phyloP scores from a whole-genome alignment of 2,329 filamentous ascomycete genomes.

The Aspergillus oerlinghausenensis region DNA sequence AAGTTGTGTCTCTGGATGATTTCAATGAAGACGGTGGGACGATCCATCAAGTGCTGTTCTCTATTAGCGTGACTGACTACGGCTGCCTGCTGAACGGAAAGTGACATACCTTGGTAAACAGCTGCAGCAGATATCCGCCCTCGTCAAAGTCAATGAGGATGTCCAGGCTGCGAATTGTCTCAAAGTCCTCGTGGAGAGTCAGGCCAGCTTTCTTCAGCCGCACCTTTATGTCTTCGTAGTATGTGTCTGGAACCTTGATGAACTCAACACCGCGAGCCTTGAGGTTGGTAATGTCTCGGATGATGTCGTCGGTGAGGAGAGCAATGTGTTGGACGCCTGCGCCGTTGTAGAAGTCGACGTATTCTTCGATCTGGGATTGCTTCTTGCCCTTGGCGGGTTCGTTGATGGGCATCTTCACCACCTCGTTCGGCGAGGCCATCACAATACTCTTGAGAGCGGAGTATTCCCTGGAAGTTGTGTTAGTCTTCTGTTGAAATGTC shows the following conservation, averaged over 20 bases:
- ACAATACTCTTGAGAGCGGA: constrained; percentile 83
- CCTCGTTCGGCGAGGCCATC: constrained; percentile 78
- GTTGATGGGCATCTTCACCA: constrained; percentile 98
- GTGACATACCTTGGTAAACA: constrained; percentile 62
- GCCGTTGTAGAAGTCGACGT: constrained; percentile 83
- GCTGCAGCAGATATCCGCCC: constrained; percentile 71
- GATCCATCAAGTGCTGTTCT: constrained; percentile 72
- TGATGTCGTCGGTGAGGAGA: constrained; percentile 74
- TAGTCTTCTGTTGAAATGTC: not conserved
- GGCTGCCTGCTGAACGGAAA: not conserved
- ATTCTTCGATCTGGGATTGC: constrained; percentile 92
- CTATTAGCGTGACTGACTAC: not conserved
- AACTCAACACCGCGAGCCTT: constrained; percentile 88
- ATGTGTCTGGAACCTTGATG: constrained; percentile 80
- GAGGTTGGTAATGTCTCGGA: constrained; percentile 69
- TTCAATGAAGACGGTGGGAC: constrained; percentile 92
- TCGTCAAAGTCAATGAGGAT: constrained; percentile 96
- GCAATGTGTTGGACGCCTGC: constrained; percentile 92
- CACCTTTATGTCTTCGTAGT: constrained; percentile 73
- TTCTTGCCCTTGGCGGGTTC: constrained; percentile 87
- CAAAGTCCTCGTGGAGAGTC: constrained; percentile 72
- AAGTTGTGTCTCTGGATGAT: constrained; percentile 92
- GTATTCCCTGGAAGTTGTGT: constrained; percentile 56
- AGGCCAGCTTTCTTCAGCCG: constrained; percentile 62
- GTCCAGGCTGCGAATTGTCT: constrained; percentile 69